Base-by-base conservation (phyloP, 1,284 basidiomycete species). In the Blastosporella zonata region DNA sequence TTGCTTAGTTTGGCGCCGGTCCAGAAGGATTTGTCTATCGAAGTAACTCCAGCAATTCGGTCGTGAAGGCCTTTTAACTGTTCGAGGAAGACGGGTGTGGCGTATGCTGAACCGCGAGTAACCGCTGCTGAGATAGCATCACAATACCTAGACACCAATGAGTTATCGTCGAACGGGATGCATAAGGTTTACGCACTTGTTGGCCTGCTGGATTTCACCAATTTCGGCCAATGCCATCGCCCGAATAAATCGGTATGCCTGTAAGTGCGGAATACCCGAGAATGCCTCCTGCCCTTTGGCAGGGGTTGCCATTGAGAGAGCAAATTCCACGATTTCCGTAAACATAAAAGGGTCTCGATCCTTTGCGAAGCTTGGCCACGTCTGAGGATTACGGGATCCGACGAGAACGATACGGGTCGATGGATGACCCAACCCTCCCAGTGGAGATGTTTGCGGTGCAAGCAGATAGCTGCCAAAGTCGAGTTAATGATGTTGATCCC, bases 281-380 rank as follows among this genome's bases (percentile, higher is more conserved):
- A 92, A 96, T 0, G 83, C 60, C 49, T 98, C 96, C 59, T 93
- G 88, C 6, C 94, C 92, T 68, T 97, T 98, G 4, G 75, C 63
- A 0, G 81, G 69, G 0, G 84, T 70, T 13, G 80, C 72, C 18
- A 97, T 71, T 15, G 92, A 92, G 49, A 94, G 67, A 0, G 93
- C 94, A 64, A 93, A 99, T 69, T 99, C 97, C 7, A 87, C 73
- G 34, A 98, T 86, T 70, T 99, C 97, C 5, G 93, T 87, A 57
- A 97, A 83, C 54, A 97, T 81, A 50, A 94, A 75, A 6, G 85
- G 72, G 63, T 98, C 95, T 7, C 80, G 68, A 62, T 95, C 84
- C 60, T 79, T 82, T 59, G 77, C 71, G 60, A 85, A 87, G 29
- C 68, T 73, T 0, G 79, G 72, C 46, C 68, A 70, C 12, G 61